These are phyloP conservation scores for Penicillium sp. DNA, from an alignment of 2,329 filamentous ascomycete genomes.

Conservation along the genomic window DNA sequence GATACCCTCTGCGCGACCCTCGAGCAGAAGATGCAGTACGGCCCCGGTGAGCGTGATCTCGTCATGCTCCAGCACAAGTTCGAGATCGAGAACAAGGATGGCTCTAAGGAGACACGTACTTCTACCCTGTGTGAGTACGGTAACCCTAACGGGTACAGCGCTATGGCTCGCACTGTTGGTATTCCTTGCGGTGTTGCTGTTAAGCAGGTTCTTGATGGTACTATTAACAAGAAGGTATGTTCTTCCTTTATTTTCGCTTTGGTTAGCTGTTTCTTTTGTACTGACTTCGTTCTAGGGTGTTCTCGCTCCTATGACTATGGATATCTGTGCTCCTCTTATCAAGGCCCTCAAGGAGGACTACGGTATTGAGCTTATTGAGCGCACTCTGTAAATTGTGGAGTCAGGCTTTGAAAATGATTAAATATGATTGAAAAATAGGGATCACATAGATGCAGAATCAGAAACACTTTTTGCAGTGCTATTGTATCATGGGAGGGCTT, in stretches of 20 bases:
- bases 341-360: constrained; percentile 75
- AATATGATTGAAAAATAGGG: constrained; percentile 1
- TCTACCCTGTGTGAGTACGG: constrained; percentile 82
- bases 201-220: constrained; percentile 72
- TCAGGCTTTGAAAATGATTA: background rate
- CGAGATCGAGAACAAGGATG: constrained; percentile 77
- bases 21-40: constrained; percentile 89
- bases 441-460: constrained; percentile 14
- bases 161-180: constrained; percentile 71
- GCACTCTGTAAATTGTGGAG: constrained; percentile 45
- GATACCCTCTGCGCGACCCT: constrained; percentile 88
- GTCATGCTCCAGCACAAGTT: constrained; percentile 66
- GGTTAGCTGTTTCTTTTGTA: background rate
- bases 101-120: constrained; percentile 69
- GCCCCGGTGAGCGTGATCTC: constrained; percentile 75
- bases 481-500: too few species aligned
- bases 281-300: constrained; percentile 50
- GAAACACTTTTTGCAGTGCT: constrained; percentile 7
- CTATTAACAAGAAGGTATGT: constrained; percentile 58
- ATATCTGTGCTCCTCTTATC: constrained; percentile 69
- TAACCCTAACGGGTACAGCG: constrained; percentile 70
- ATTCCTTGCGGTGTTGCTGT: constrained; percentile 72
- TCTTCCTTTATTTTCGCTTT: background rate
- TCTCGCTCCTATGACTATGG: constrained; percentile 69
- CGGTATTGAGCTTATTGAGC: constrained; percentile 68